Evolutionary conservation across 2,329 filamentous ascomycete genomes (phyloP).

Genomic region (Sordariomycetes sp.): DNA sequence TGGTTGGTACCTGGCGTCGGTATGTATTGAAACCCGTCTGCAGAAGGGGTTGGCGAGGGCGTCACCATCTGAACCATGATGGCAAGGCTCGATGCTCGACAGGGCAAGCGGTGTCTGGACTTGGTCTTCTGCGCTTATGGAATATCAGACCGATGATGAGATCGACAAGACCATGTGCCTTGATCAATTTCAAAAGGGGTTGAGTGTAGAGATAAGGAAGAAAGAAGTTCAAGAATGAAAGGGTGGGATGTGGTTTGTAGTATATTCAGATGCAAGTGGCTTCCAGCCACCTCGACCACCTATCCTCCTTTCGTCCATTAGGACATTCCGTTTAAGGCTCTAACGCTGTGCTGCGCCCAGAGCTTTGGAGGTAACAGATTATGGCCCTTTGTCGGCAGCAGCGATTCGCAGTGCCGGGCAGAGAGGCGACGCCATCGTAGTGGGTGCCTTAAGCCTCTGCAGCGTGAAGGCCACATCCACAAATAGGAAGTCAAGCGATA

Average conservation of each 20-base stretch:
- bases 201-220: background rate
- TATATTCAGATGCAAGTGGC: background rate
- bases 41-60: constrained; percentile 1
- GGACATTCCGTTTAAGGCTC: background rate
- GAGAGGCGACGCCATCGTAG: too few relatives aligned
- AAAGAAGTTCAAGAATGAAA: background rate
- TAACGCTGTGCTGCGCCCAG: background rate
- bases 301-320: too few relatives aligned
- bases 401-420: too few relatives aligned
- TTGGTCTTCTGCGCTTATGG: too few relatives aligned
- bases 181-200: background rate
- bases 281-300: background rate
- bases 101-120: too few relatives aligned
- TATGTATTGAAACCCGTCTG: background rate
- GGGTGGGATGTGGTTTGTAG: background rate
- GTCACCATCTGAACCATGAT: constrained; percentile 1
- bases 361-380: background rate
- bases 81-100: background rate
- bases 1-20: background rate
- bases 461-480: constrained; percentile 3
- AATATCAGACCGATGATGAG: background rate
- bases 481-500: constrained; percentile 5
- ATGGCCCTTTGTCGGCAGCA: background rate
- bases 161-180: background rate
- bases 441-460: too few relatives aligned